These are phyloP conservation scores for Calonectria fujianensis DNA, from an alignment of 2,329 filamentous ascomycete species.

Conservation along the genomic window DNA sequence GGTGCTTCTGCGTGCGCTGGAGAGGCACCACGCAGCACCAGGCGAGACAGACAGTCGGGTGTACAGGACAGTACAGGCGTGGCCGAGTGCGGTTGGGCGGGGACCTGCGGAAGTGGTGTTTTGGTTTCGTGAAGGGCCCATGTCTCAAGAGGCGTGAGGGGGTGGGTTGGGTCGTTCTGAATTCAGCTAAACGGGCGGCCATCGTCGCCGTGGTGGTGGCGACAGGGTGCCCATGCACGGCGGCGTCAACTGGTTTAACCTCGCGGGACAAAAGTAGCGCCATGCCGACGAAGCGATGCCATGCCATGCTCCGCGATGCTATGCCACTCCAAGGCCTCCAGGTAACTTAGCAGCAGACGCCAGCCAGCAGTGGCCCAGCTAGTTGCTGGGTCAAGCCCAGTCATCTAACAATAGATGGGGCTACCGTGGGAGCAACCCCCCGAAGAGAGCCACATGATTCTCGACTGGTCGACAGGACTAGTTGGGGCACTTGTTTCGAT, in stretches of 20 bases:
- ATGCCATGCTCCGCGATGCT: slow-evolving; percentile 2
- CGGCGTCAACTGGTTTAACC: slow-evolving; percentile 15
- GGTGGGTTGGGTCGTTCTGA: slow-evolving; percentile 18
- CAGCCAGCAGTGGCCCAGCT: neutral
- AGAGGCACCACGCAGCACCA: slow-evolving; percentile 16
- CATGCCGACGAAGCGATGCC: slow-evolving; percentile 19
- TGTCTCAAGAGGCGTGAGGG: slow-evolving; percentile 14
- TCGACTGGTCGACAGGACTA: neutral
- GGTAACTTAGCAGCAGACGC: neutral
- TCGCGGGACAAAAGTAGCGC: slow-evolving; percentile 9
- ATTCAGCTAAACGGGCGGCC: slow-evolving; percentile 27
- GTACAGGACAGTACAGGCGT: slow-evolving; percentile 35
- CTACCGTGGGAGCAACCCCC: neutral
- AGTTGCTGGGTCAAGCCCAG: neutral
- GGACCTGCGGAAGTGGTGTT: slow-evolving; percentile 17
- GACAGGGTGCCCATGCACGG: slow-evolving; percentile 25
- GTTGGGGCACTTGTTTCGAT: slow-evolving; percentile 18
- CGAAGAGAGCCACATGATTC: neutral
- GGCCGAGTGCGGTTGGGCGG: slow-evolving; percentile 50
- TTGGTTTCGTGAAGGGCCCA: slow-evolving; percentile 22
- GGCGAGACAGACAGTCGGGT: slow-evolving; percentile 5
- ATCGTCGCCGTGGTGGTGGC: slow-evolving; percentile 5
- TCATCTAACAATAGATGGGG: neutral
- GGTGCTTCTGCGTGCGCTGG: slow-evolving; percentile 21
- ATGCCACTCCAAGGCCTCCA: neutral